Evolutionary conservation across 1,284 basidiomycete species (phyloP), one percentile per base, ranked within the genome.

Genomic region (Ceratobasidium sp.): DNA sequence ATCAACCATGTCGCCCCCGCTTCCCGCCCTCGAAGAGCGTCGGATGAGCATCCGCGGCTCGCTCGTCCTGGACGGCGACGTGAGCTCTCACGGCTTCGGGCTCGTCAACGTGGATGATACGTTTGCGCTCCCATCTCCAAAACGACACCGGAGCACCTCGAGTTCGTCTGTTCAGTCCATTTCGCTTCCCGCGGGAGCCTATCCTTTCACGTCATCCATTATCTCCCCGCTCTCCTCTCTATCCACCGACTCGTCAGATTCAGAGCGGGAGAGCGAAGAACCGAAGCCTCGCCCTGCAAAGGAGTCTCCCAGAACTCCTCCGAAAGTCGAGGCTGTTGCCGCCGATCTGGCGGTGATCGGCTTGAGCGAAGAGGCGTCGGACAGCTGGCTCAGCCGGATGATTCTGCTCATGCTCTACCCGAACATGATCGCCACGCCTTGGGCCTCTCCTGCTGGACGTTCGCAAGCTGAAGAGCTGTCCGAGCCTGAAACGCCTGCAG

Each of bases 391-490:
- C 21, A 84, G 90, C 75, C 91, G 91, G 82, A 87, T 92, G 66
- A 84, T 91, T 76, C 91, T 91, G 80, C 84, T 91, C 18, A 84
- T 92, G 44, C 89, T 89, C 1, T 91, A 88, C 78, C 90, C 90
- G 0, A 90, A 91, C 74, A 84, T 91, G 55, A 89, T 91, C 62
- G 81, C 85, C 11, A 64, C 72, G 3, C 69, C 73, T 16, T 62
- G 77, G 66, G 52, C 52, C 4, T 69, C 66, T 18, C 66, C 66
- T 21, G 38, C 66, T 41, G 52, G 52, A 16, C 47, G 35, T 26
- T 52, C 52, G 14, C 50, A 41, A 41, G 66, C 44, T n/a, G 66
- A 57, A 32, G 21, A 28, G 13, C 49, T 43, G 9, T 69, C 41
- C 28, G 66, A 69, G 50, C 52, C 50, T 52, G 66, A 69, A 57